Base-by-base conservation (phyloP, 495 filamentous ascomycete genomes). In the Cercophora newfieldiana region DNA sequence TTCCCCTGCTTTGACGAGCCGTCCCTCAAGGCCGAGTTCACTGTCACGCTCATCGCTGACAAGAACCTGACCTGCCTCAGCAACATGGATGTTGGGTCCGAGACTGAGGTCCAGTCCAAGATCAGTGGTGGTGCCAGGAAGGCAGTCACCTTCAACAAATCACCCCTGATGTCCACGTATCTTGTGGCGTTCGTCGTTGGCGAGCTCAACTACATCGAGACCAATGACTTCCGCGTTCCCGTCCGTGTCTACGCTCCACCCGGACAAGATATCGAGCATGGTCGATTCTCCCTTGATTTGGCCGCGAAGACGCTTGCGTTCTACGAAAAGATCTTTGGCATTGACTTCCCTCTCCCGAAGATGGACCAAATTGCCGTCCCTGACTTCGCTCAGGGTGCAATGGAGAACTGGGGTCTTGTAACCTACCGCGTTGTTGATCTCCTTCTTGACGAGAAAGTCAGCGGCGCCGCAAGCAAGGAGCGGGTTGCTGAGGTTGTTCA, bases 351-450 rank as follows among this genome's bases (percentile, higher is more conserved):
- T 50, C 74, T 86, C 4, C 83, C 83, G 7, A 99, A 99, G 83
- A 97, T 97, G 93, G 95, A 99, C 79, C 95, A 97, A 90, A 90
- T 97, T 70, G 95, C 94, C 57, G 92, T 99, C 74, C 95, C 94
- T 25, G 94, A 98, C 76, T 97, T 97, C 75, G 83, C 84, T 24
- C 90, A 92, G 26, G 95, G 93, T 61, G 95, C 95, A 59, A 99
- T 99, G 95, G 95, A 99, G 85, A 99, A 99, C 79, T 99, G 95
- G 95, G 95, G 95, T 72, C 79, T 98, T 63, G 88, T 99, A 66
- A 99, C 94, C 21, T 98, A 97, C 81, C 88, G 94, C 63, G 89
- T 94, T 24, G 93, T 97, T 29, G 94, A 96, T 76, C 74, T 98
- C 63, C 86, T 99, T 68, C 86, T 96, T 66, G 94, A 99, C 71